Conservation (phyloP, 768 basidiomycete genomes). For the Lactifluus hygrophoroides region DNA sequence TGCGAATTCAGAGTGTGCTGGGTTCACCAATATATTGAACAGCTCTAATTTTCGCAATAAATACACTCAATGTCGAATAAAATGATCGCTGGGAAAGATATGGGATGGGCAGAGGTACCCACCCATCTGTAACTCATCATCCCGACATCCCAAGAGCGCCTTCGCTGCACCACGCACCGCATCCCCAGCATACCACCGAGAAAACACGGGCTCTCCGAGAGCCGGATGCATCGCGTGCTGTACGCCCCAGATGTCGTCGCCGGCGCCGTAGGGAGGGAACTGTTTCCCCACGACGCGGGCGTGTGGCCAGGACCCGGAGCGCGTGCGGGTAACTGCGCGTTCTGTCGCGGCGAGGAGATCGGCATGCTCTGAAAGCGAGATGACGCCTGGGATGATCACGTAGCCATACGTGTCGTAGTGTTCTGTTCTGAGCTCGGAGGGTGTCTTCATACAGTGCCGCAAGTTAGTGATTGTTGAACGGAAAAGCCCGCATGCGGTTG, state of each 20-base stretch:
- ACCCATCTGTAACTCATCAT: conserved; percentile 68
- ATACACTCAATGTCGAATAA: neutral
- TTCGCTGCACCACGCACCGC: conserved; percentile 36
- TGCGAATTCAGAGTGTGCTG: no score
- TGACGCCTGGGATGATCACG: conserved; percentile 51
- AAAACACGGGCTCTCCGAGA: no score
- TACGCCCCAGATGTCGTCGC: no score
- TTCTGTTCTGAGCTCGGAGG: no score
- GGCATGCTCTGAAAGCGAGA: conserved; percentile 33
- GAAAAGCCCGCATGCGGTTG: no score
- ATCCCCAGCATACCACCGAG: no score
- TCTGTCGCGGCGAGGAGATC: conserved; percentile 44
- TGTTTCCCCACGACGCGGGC: conserved; percentile 69
- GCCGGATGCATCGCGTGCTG: no score
- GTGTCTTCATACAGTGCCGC: no score
- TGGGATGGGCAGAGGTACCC: no score
- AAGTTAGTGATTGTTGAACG: no score
- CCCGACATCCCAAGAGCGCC: conserved; percentile 46
- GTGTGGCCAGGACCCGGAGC: conserved; percentile 53
- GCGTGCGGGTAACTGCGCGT: conserved; percentile 42
- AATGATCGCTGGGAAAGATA: no score
- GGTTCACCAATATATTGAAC: conserved; percentile 69
- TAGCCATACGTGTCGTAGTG: conserved; percentile 57
- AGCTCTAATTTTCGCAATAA: conserved; percentile 44
- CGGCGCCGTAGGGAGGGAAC: no score